A percentile compares a stretch with the other conserved stretches of the same genome.
Conservation (phyloP, 352 stramenopile genomes). For the Phytophthora constricta region DNA sequence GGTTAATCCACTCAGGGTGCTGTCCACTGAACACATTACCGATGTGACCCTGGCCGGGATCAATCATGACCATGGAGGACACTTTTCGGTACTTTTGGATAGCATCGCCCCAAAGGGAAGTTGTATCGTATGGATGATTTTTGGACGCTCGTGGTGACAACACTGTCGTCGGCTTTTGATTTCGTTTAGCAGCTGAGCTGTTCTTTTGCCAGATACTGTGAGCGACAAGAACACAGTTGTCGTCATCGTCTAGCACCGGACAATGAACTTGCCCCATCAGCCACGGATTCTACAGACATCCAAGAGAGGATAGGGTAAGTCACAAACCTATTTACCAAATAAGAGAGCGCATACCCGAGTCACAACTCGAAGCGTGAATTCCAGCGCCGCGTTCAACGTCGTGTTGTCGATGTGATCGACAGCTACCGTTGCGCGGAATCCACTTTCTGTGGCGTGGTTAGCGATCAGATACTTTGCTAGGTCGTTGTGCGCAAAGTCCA, state of each 20-base stretch:
- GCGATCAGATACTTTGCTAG: constrained; percentile 70
- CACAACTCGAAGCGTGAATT: constrained; percentile 69
- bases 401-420: constrained; percentile 67
- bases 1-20: constrained; percentile 72
- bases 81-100: constrained; percentile 83
- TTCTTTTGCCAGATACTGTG: constrained; percentile 82
- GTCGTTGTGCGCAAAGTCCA: constrained; percentile 83
- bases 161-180: constrained; percentile 14
- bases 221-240: constrained; percentile 66
- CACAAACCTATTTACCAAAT: too few relatives aligned
- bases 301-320: constrained; percentile 3
- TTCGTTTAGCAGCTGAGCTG: not conserved
- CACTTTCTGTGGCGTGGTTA: constrained; percentile 70
- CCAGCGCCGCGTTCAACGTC: constrained; percentile 65
- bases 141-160: constrained; percentile 30
- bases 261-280: constrained; percentile 79
- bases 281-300: constrained; percentile 61
- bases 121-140: constrained; percentile 33
- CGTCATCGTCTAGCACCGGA: constrained; percentile 61
- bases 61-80: constrained; percentile 73
- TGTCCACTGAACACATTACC: constrained; percentile 77
- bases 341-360: constrained; percentile 49
- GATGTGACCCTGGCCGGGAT: constrained; percentile 78
- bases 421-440: constrained; percentile 57
- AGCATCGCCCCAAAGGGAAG: constrained; percentile 44